Percentiles rank a stretch among this genome's conserved stretches.
phyloP scores from a whole-genome alignment of 352 stramenopile species.

The Phytophthora capsici region DNA sequence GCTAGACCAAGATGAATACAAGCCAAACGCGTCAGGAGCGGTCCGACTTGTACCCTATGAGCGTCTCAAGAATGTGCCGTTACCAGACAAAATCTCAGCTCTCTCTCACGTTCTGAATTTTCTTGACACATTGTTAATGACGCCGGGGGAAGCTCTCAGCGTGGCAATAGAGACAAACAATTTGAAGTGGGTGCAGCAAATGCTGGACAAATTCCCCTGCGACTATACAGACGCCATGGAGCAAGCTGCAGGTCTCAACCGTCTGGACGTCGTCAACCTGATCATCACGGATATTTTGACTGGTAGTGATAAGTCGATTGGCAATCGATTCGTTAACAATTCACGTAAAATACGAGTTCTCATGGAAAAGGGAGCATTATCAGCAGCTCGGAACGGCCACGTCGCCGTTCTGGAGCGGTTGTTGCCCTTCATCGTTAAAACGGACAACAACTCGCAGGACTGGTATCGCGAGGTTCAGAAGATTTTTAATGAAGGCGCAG shows the following conservation, averaged over 20 bases:
- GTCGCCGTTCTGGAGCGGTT: background rate
- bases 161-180: background rate
- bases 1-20: background rate
- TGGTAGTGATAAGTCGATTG: background rate
- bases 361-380: background rate
- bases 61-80: background rate
- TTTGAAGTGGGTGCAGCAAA: background rate
- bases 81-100: background rate
- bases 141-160: background rate
- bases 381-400: constrained; percentile 12
- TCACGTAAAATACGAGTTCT: background rate
- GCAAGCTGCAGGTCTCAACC: background rate
- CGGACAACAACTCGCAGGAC: background rate
- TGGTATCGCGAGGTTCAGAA: background rate
- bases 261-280: background rate
- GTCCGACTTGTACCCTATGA: background rate
- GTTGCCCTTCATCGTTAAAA: background rate
- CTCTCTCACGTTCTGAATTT: constrained; percentile 1
- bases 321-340: no score
- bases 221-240: background rate
- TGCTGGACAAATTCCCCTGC: background rate
- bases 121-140: background rate
- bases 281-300: background rate
- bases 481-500: background rate
- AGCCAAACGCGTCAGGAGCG: background rate